Base-by-base conservation (phyloP, 495 filamentous ascomycete genomes). In the Amphirosellinia nigrospora region DNA sequence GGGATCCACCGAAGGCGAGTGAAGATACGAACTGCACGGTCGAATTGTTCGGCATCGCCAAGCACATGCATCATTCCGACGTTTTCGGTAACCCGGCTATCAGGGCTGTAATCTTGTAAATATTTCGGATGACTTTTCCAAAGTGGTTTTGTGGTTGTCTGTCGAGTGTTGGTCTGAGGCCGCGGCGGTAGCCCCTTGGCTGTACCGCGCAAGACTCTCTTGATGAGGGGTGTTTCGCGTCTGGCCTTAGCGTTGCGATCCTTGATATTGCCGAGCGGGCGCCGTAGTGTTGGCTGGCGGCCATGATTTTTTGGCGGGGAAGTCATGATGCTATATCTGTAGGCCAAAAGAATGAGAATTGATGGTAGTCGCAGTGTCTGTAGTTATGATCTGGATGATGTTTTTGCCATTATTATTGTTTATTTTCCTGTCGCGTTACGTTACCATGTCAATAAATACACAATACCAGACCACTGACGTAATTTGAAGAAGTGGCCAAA, bases 11-110 rank as follows among this genome's bases (percentile, higher is more conserved):
- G 39, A 7, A 63, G 60, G 30, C 60, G 23, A n/a, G n/a, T 63
- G 60, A 63, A 63, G 39, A 63, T 30, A 39, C 60, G 60, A n/a
- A 63, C n/a, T 7, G 39, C 60, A 21, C 39, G 0, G 32, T 63
- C 39, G 39, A 46, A 63, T 4, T 45, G 39, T 16, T 16, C 60
- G 7, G 39, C 10, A 21, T 45, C 16, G 15, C 26, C 15, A 5
- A 63, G 46, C 13, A 16, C 6, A 48, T 28, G 60, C 1, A 28
- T 63, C n/a, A 63, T 26, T 7, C 45, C 11, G 4, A n/a, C n/a
- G n/a, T n/a, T n/a, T n/a, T 63, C 60, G 36, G 6, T 3, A 4
- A 39, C 3, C 39, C 19, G 7, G n/a, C n/a, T n/a, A n/a, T n/a
- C n/a, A n/a, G n/a, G n/a, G n/a, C n/a, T n/a, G n/a, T n/a, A n/a